Evolutionary conservation across 1,284 basidiomycete genomes (phyloP).

Genomic region (Xerocomus nothofagi): DNA sequence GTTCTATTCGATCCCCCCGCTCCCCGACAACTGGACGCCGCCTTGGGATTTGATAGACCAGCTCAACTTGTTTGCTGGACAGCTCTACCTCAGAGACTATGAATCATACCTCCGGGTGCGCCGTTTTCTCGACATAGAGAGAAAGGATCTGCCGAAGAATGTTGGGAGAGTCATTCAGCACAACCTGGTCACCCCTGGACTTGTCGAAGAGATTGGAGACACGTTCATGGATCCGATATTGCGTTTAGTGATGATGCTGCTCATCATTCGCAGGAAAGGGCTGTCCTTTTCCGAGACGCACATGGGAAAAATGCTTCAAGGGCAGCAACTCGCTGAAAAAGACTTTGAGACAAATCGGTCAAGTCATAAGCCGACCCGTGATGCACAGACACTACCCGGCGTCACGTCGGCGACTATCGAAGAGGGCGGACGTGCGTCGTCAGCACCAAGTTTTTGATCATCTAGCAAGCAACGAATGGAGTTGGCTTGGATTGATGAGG

Average conservation of each 20-base stretch:
- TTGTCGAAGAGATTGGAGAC: not conserved
- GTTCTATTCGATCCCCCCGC: conserved; percentile 36
- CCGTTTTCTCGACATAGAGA: not conserved
- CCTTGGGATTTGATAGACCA: conserved; percentile 4
- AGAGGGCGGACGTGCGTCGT: too few relatives aligned
- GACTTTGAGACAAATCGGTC: too few relatives aligned
- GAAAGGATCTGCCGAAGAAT: not conserved
- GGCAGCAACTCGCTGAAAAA: not conserved
- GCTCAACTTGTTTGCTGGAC: conserved; percentile 38
- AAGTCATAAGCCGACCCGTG: too few relatives aligned
- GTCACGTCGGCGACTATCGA: too few relatives aligned
- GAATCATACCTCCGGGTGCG: conserved; percentile 23
- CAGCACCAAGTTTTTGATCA: too few relatives aligned
- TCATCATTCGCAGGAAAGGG: not conserved
- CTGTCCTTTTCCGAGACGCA: not conserved
- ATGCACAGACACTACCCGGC: too few relatives aligned
- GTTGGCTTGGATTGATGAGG: too few relatives aligned
- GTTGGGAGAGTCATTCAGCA: not conserved
- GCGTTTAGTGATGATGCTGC: not conserved
- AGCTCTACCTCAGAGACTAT: conserved; percentile 1
- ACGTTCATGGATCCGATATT: not conserved
- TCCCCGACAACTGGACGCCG: not conserved
- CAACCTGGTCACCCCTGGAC: not conserved
- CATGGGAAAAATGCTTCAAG: conserved; percentile 5
- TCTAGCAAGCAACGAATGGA: too few relatives aligned